Percentiles rank a stretch among this genome's conserved stretches.
These are phyloP conservation scores for Colletotrichum lentis DNA, from an alignment of 2,329 filamentous ascomycete species.

Conservation along the genomic window DNA sequence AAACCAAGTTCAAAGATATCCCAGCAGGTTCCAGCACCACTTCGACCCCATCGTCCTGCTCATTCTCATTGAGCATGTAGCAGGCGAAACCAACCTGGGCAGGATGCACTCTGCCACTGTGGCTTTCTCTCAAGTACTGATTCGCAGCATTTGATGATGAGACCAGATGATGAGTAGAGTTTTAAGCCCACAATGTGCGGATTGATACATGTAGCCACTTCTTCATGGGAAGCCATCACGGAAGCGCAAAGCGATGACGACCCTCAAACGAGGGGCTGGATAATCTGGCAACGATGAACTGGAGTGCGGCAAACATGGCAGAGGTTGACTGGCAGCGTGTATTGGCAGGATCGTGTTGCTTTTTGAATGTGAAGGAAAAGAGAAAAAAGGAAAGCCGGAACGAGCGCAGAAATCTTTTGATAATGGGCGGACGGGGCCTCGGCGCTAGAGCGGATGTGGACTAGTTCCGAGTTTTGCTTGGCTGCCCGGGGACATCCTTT, in stretches of 20 bases:
- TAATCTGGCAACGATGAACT: slow-evolving; percentile 37
- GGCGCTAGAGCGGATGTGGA: slow-evolving; percentile 27
- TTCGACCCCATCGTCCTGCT: not conserved
- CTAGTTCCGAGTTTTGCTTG: slow-evolving; percentile 9
- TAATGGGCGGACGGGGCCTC: not conserved
- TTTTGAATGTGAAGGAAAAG: slow-evolving; percentile 27
- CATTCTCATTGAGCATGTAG: not conserved
- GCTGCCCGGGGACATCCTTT: not conserved
- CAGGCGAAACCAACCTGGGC: not conserved
- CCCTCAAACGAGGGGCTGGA: slow-evolving; percentile 47
- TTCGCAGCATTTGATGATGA: not conserved
- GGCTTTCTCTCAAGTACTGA: not conserved
- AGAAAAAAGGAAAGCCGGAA: not conserved
- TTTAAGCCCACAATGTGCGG: not conserved
- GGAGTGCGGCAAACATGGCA: slow-evolving; percentile 32
- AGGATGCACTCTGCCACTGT: not conserved
- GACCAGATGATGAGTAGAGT: slow-evolving; percentile 1
- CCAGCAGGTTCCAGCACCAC: slow-evolving; percentile 9
- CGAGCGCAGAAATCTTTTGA: slow-evolving; percentile 31
- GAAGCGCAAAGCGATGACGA: slow-evolving; percentile 48
- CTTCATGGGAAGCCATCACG: slow-evolving; percentile 54
- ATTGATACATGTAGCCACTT: slow-evolving; percentile 18
- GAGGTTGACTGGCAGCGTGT: slow-evolving; percentile 25
- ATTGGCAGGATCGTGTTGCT: slow-evolving; percentile 36
- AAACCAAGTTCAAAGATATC: slow-evolving; percentile 31